phyloP scores from a whole-genome alignment of 306 rosid species.

The Aeschynomene evenia region DNA sequence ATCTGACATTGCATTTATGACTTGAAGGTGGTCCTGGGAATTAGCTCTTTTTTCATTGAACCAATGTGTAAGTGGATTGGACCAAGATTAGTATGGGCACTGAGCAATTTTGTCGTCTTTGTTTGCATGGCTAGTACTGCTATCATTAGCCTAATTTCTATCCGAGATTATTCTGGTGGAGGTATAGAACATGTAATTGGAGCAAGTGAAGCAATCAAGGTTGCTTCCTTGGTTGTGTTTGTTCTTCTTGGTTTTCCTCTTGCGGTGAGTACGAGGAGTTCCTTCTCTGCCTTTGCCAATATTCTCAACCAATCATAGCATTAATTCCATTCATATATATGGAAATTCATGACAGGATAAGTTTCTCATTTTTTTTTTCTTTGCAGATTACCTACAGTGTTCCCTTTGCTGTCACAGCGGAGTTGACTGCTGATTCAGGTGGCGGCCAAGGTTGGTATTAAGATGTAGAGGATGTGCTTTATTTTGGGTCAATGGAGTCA shows the following conservation, averaged over 20 bases:
- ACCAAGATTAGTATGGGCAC: slow-evolving; percentile 87
- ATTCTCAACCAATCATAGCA: neutral
- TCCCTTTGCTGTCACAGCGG: slow-evolving; percentile 91
- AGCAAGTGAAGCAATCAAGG: slow-evolving; percentile 65
- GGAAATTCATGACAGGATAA: slow-evolving; percentile 18
- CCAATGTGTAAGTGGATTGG: slow-evolving; percentile 95
- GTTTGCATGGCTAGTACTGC: slow-evolving; percentile 96
- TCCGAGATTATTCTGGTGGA: slow-evolving; percentile 48
- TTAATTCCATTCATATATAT: neutral
- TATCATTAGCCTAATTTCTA: slow-evolving; percentile 71
- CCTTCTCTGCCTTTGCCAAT: slow-evolving; percentile 13
- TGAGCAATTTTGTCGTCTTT: slow-evolving; percentile 92
- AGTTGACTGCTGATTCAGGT: slow-evolving; percentile 90
- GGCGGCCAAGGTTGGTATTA: slow-evolving; percentile 86
- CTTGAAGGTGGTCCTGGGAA: slow-evolving; percentile 86
- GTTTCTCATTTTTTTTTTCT: slow-evolving; percentile 33
- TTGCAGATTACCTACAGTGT: slow-evolving; percentile 96
- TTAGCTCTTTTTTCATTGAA: slow-evolving; percentile 89
- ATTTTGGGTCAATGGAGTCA: slow-evolving; percentile 19
- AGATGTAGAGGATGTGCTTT: slow-evolving; percentile 7
- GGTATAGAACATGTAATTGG: slow-evolving; percentile 77
- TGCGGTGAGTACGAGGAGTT: slow-evolving; percentile 62
- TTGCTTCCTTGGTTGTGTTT: slow-evolving; percentile 82
- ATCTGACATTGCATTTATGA: slow-evolving; percentile 24
- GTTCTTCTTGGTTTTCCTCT: slow-evolving; percentile 97